Conservation (phyloP, 495 filamentous ascomycete genomes). For the Podospora sp. region DNA sequence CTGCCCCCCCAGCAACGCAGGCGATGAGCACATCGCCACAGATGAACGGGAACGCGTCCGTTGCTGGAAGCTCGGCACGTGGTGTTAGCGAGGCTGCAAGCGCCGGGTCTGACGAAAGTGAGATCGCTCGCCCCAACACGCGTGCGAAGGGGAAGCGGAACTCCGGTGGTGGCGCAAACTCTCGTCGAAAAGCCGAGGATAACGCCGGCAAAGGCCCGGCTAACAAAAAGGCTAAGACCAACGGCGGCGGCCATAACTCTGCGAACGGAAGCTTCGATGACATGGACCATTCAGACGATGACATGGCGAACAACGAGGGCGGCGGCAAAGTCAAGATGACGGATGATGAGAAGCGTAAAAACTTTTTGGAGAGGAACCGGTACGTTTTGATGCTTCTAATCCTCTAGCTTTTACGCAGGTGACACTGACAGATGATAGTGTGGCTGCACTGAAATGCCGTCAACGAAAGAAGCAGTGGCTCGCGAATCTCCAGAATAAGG, state of each 20-base stretch:
- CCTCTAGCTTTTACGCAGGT: no score
- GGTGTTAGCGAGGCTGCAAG: constrained; percentile 70
- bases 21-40: constrained; percentile 55
- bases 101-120: constrained; percentile 73
- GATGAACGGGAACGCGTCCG: constrained; percentile 50
- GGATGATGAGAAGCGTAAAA: constrained; percentile 97
- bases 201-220: constrained; percentile 60
- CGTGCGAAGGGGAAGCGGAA: constrained; percentile 72
- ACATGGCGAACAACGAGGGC: constrained; percentile 55
- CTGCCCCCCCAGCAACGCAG: constrained; percentile 34
- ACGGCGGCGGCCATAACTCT: constrained; percentile 49
- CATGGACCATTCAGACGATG: constrained; percentile 36
- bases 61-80: constrained; percentile 48
- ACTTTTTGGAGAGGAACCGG: constrained; percentile 96
- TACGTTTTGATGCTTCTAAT: no score
- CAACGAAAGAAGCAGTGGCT: constrained; percentile 99
- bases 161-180: constrained; percentile 38
- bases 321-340: constrained; percentile 81
- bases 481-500: constrained; percentile 90
- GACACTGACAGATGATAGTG: constrained; percentile 56
- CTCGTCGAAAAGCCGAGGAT: constrained; percentile 84
- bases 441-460: constrained; percentile 94
- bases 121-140: constrained; percentile 62
- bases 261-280: constrained; percentile 32
- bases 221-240: constrained; percentile 73